Evolutionary conservation across 106 monocot genomes (phyloP).

Genomic region (Dendrobium officinale): DNA sequence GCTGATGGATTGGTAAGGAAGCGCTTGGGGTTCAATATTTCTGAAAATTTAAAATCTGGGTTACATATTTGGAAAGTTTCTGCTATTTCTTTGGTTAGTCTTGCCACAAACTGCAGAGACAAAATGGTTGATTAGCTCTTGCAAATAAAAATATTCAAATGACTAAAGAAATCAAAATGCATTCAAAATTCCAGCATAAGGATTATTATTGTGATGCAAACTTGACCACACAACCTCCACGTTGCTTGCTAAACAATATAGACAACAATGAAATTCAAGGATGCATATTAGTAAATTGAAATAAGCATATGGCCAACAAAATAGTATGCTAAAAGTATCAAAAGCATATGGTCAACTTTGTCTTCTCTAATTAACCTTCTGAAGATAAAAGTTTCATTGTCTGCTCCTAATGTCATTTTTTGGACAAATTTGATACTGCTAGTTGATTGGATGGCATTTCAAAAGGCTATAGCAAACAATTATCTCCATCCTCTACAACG

Average conservation of each 20-base stretch:
- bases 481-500: background rate
- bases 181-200: background rate
- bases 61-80: conserved; percentile 79
- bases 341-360: background rate
- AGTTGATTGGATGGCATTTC: background rate
- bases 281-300: background rate
- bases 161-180: background rate
- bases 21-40: conserved; percentile 65
- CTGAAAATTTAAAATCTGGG: conserved; percentile 68
- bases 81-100: conserved; percentile 64
- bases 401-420: background rate
- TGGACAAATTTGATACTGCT: background rate
- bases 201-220: background rate
- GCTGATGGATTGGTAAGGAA: conserved; percentile 74
- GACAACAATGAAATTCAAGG: background rate
- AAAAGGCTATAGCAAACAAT: background rate
- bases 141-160: background rate
- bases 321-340: background rate
- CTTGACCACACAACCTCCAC: background rate
- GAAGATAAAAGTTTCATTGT: background rate
- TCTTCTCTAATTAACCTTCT: background rate
- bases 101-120: conserved; percentile 58
- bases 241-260: background rate
- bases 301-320: background rate
- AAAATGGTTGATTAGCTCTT: background rate